Base-by-base conservation (phyloP, 2,329 filamentous ascomycete species). In the Paraphoma chrysanthemicola region DNA sequence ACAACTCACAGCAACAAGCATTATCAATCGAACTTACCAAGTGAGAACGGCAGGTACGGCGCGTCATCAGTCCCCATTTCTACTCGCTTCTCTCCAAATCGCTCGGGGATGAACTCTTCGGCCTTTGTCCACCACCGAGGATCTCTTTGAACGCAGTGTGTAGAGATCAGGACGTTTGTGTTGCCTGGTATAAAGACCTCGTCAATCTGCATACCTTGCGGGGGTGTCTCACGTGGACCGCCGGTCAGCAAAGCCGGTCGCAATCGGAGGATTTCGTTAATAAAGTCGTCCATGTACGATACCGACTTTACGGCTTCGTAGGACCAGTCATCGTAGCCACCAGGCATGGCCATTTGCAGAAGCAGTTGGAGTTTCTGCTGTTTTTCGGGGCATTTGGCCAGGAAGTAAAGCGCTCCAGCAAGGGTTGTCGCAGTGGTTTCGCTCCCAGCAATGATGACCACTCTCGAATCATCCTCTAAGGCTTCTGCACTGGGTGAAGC, bases 161-260 rank as follows among this genome's bases (percentile, higher is more conserved):
- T 38, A n/a, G 59, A 53, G 7, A 64, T 12, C 8, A 55, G 28
- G 3, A 66, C 60, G 31, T 62, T 64, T 11, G 53, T 55, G 23
- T 57, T 45, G n/a, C 56, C 54, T 10, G 60, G 62, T 23, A 64
- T 64, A 10, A 51, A 57, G 12, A 48, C 53, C 7, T 59, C 51
- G 39, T 52, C 62, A 17, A 63, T 59, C 41, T 77, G 60, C 0
- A 78, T 42, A 4, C 76, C 76, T 33, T 72, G 49, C 1, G 67
- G 53, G 7, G 80, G 80, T 1, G 79, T 80, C 6, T 73, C 62
- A 2, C 80, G 75, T 4, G 69, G 68, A 6, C 68, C 66, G 4
- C 75, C 77, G n/a, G 68, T 69, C 2, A 76, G 62, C 0, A 79
- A 52, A 0, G 77, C 69, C 0, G 79, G 77, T n/a, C 78, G 74